Conservation (phyloP, 371 early-diverging fungal genomes). For the Mortierella sp. region DNA sequence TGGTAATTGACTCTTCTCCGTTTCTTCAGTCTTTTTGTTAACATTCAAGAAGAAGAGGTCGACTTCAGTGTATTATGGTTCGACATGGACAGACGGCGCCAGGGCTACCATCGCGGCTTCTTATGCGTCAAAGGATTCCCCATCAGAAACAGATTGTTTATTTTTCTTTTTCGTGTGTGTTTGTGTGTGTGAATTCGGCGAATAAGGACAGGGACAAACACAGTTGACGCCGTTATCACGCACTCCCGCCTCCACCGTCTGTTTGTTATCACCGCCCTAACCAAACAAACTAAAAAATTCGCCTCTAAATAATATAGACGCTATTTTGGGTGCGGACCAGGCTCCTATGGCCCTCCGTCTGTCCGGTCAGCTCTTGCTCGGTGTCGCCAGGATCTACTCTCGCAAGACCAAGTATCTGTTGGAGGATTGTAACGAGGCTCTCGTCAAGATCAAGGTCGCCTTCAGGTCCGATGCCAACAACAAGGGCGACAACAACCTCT, state of each 20-base stretch:
- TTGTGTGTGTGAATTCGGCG: neutral
- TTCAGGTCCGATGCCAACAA: constrained; percentile 32
- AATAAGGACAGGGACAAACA: constrained; percentile 2
- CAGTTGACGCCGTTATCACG: neutral
- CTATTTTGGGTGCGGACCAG: constrained; percentile 85
- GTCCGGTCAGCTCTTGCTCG: constrained; percentile 96
- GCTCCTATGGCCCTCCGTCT: constrained; percentile 93
- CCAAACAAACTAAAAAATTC: neutral
- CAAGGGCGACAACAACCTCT: constrained; percentile 26
- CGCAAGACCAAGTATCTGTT: constrained; percentile 96
- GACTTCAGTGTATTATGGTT: neutral
- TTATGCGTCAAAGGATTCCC: neutral
- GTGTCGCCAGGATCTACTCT: constrained; percentile 96
- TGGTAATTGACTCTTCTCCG: constrained; percentile 64
- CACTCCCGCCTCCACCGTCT: neutral
- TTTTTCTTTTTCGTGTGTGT: neutral
- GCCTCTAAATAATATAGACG: constrained; percentile 63
- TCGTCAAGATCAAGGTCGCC: constrained; percentile 92
- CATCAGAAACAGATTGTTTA: neutral
- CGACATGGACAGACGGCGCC: neutral
- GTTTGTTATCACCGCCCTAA: constrained; percentile 3
- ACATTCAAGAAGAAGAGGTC: neutral
- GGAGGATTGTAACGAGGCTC: constrained; percentile 98
- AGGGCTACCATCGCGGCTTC: no score
- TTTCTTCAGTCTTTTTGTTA: neutral